These are phyloP conservation scores for Amanita thiersii DNA, from an alignment of 768 basidiomycete genomes.

Conservation along the genomic window DNA sequence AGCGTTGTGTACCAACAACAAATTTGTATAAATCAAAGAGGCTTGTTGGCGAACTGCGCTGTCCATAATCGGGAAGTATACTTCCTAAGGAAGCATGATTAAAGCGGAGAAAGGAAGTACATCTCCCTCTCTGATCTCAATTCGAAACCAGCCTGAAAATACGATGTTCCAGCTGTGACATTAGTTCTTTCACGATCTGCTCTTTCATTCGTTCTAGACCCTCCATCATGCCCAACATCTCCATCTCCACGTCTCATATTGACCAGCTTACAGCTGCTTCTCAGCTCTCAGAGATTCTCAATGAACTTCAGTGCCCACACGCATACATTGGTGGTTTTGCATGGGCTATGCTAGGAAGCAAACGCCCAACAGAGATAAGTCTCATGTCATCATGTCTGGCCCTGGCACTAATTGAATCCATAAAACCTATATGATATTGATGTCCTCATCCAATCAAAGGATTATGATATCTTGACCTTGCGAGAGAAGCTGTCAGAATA, in stretches of 20 bases:
- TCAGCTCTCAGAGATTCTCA: constrained; percentile 13
- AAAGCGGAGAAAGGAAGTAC: no score
- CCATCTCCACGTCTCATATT: constrained; percentile 14
- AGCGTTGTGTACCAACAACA: no score
- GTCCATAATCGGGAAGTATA: no score
- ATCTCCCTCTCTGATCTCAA: no score
- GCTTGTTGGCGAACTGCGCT: no score
- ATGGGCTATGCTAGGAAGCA: constrained; percentile 20
- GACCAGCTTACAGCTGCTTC: constrained; percentile 14
- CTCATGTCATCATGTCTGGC: background rate
- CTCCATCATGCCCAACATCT: no score
- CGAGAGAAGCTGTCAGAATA: constrained; percentile 15
- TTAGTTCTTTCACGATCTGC: no score
- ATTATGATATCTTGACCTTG: constrained; percentile 12
- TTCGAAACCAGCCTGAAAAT: no score
- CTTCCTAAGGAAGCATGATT: no score
- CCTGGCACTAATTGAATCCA: constrained; percentile 5
- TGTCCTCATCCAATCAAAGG: constrained; percentile 18
- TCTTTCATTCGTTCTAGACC: no score
- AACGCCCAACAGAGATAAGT: constrained; percentile 20
- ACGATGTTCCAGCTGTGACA: no score
- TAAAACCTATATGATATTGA: constrained; percentile 20
- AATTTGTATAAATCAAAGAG: no score
- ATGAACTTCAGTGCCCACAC: constrained; percentile 14
- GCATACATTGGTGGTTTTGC: constrained; percentile 24